Evolutionary conservation across 768 basidiomycete genomes (phyloP).

Genomic region (Tulasnella sp.): DNA sequence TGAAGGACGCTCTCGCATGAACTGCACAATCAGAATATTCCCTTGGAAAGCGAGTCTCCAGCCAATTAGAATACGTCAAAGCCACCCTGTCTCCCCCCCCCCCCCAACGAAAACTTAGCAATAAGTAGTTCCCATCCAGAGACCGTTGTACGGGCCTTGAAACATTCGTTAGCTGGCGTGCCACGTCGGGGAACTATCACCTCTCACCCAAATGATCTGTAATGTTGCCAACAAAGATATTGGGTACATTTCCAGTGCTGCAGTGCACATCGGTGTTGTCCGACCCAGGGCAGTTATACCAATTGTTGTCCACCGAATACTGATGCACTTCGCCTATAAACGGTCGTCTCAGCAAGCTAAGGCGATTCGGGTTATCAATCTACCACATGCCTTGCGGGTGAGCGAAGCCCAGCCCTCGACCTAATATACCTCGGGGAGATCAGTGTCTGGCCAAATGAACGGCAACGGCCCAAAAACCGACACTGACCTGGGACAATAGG

Average conservation of each 20-base stretch:
- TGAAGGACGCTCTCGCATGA: not conserved
- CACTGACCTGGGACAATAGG: slow-evolving; percentile 25
- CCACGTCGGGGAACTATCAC: not conserved
- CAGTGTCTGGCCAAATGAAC: not conserved
- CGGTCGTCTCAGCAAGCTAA: not conserved
- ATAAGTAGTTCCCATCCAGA: not conserved
- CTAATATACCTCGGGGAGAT: not conserved
- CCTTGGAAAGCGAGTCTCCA: not conserved
- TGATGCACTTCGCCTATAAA: slow-evolving; percentile 27
- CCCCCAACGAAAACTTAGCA: not conserved
- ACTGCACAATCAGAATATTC: not conserved
- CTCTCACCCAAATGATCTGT: not conserved
- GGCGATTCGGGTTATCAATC: not conserved
- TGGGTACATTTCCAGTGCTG: slow-evolving; percentile 45
- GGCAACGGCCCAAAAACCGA: not conserved
- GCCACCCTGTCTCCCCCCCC: not conserved
- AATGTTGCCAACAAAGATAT: slow-evolving; percentile 39
- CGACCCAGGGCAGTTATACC: slow-evolving; percentile 52
- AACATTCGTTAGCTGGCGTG: not conserved
- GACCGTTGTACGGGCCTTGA: not conserved
- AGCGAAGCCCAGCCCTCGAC: slow-evolving; percentile 4
- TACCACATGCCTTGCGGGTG: slow-evolving; percentile 9
- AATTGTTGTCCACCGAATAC: slow-evolving; percentile 37
- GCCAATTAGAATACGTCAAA: not conserved
- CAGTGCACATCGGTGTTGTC: slow-evolving; percentile 51